Evolutionary conservation across 2,329 filamentous ascomycete genomes (phyloP).

Genomic region (Colletotrichum tamarilloi): DNA sequence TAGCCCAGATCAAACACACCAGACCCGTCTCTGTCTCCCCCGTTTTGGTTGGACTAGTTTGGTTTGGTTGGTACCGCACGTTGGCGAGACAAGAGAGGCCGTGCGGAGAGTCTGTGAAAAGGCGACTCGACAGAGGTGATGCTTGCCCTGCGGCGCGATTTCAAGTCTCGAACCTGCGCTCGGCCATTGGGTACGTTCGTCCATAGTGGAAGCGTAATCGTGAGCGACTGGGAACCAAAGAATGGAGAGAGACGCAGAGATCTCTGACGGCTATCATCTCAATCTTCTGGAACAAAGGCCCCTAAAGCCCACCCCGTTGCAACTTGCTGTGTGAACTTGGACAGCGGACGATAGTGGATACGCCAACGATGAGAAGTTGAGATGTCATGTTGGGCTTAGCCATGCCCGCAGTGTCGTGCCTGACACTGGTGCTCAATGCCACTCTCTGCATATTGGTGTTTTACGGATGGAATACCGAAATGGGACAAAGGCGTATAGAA

Average conservation of each 20-base stretch:
- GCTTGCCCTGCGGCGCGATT: not conserved
- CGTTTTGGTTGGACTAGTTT: too few species aligned
- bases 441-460: not conserved
- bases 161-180: constrained; percentile 19
- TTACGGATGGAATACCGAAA: not conserved
- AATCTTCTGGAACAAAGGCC: constrained; percentile 26
- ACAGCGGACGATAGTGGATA: constrained; percentile 23
- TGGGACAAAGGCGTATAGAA: not conserved
- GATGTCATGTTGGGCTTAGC: constrained; percentile 19
- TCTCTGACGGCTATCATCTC: constrained; percentile 31
- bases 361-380: constrained; percentile 11
- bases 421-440: not conserved
- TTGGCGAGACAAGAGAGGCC: not conserved
- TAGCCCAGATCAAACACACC: constrained; percentile 14
- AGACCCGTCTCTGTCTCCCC: not conserved
- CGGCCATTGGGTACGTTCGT: constrained; percentile 20
- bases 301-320: constrained; percentile 11
- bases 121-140: constrained; percentile 2
- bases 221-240: not conserved
- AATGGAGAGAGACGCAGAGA: not conserved
- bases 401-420: not conserved
- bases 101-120: constrained; percentile 2
- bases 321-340: not conserved
- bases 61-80: not conserved
- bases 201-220: not conserved